These are phyloP conservation scores for Aspergillus fructus DNA, from an alignment of 2,329 filamentous ascomycete species.

Conservation along the genomic window DNA sequence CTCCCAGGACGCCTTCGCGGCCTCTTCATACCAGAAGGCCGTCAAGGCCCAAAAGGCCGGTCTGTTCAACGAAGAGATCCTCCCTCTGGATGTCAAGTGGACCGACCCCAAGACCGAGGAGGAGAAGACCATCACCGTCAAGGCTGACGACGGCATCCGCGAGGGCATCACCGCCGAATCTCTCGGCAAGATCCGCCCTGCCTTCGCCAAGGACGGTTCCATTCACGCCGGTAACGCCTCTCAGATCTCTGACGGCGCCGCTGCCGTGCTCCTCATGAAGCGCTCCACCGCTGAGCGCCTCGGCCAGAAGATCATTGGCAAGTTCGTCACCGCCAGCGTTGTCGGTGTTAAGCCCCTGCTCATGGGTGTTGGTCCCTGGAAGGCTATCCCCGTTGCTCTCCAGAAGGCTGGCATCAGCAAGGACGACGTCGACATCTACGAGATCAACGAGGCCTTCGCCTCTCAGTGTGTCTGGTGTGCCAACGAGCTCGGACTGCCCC, in stretches of 20 bases:
- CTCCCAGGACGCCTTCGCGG: slow-evolving; percentile 88
- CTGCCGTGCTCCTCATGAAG: slow-evolving; percentile 93
- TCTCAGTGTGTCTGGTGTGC: slow-evolving; percentile 92
- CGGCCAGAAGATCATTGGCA: slow-evolving; percentile 85
- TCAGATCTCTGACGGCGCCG: slow-evolving; percentile 93
- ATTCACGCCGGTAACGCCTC: slow-evolving; percentile 97
- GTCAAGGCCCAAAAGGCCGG: slow-evolving; percentile 78
- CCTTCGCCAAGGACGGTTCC: slow-evolving; percentile 85
- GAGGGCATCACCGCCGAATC: slow-evolving; percentile 82
- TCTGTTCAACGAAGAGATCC: slow-evolving; percentile 91
- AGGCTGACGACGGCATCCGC: slow-evolving; percentile 83
- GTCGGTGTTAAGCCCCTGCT: slow-evolving; percentile 89
- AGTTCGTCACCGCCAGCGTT: slow-evolving; percentile 81
- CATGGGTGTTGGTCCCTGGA: slow-evolving; percentile 95
- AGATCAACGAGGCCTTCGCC: slow-evolving; percentile 99
- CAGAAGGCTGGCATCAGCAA: slow-evolving; percentile 81
- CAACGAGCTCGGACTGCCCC: slow-evolving; percentile 78
- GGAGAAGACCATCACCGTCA: slow-evolving; percentile 77
- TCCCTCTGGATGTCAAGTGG: slow-evolving; percentile 79
- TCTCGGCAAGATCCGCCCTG: slow-evolving; percentile 84
- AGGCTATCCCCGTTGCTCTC: slow-evolving; percentile 89
- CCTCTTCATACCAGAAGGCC: slow-evolving; percentile 89
- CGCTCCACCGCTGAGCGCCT: slow-evolving; percentile 85
- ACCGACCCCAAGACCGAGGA: slow-evolving; percentile 90
- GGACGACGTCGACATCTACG: slow-evolving; percentile 93